These are phyloP conservation scores for Ogataea philodendri DNA, from an alignment of 805 yeast genomes.

Conservation along the genomic window DNA sequence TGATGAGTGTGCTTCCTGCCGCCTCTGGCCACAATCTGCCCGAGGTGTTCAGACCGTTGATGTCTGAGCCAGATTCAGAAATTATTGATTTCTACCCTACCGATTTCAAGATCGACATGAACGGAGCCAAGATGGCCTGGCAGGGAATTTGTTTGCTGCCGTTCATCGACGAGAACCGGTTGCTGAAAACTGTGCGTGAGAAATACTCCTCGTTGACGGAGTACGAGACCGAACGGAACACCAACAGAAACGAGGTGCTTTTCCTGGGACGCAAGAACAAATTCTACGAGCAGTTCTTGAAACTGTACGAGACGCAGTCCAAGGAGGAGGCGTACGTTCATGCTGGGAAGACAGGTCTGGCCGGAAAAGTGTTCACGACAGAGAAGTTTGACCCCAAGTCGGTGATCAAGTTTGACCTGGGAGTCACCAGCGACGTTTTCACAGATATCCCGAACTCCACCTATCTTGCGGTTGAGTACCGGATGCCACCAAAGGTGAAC, in stretches of 20 bases:
- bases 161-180: conserved; percentile 80
- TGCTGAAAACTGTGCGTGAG: conserved; percentile 61
- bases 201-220: conserved; percentile 64
- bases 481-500: conserved; percentile 55
- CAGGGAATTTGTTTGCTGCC: conserved; percentile 90
- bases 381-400: conserved; percentile 37
- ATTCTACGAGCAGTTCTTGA: conserved; percentile 40
- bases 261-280: conserved; percentile 64
- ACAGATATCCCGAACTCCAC: conserved; percentile 40
- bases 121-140: conserved; percentile 94
- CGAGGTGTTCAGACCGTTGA: conserved; percentile 71
- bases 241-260: conserved; percentile 66
- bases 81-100: conserved; percentile 90
- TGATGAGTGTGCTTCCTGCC: conserved; percentile 94
- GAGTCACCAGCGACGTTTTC: conserved; percentile 31
- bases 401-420: conserved; percentile 44
- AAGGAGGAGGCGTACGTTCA: conserved; percentile 39
- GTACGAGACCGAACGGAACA: conserved; percentile 68
- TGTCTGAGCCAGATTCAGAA: conserved; percentile 76
- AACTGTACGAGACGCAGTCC: conserved; percentile 40
- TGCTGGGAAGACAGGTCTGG: conserved; percentile 51
- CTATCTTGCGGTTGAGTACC: conserved; percentile 48
- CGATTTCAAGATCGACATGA: conserved; percentile 88
- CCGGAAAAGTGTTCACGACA: conserved; percentile 51
- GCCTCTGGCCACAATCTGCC: conserved; percentile 89